Percentiles rank a stretch among this genome's conserved stretches.
Conservation (phyloP, 495 filamentous ascomycete genomes). For the Aspergillus campestris region DNA sequence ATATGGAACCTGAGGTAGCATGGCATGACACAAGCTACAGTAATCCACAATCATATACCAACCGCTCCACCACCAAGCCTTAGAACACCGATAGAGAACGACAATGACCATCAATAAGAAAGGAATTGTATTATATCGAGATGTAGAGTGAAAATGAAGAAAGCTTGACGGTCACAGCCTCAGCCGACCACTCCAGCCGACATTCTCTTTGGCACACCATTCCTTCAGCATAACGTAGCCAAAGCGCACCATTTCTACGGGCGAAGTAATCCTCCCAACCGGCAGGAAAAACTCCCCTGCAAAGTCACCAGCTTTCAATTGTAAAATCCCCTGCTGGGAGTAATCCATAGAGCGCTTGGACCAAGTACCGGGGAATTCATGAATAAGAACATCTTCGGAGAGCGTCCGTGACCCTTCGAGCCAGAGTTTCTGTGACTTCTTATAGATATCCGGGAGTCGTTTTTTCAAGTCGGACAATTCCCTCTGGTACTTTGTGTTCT, state of each 20-base stretch:
- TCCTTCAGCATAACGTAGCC: constrained; percentile 36
- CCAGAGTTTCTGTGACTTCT: constrained; percentile 38
- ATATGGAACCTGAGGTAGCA: no score
- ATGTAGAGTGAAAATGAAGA: not conserved
- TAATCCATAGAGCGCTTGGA: constrained; percentile 28
- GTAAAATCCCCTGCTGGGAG: constrained; percentile 28
- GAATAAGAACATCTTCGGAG: constrained; percentile 32
- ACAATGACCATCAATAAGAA: not conserved
- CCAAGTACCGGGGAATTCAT: constrained; percentile 42
- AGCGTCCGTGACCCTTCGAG: constrained; percentile 34
- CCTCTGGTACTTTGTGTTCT: constrained; percentile 27
- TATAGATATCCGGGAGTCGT: constrained; percentile 32
- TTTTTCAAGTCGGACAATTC: constrained; percentile 34
- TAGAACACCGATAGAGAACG: no score
- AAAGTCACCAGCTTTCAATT: constrained; percentile 32
- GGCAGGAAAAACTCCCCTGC: constrained; percentile 36
- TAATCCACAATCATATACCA: not conserved
- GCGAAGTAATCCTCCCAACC: constrained; percentile 29
- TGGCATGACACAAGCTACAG: no score
- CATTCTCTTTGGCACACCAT: constrained; percentile 36
- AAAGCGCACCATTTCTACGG: constrained; percentile 41
- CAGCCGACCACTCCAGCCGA: constrained; percentile 34
- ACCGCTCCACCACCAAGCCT: not conserved
- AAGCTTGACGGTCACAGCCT: constrained; percentile 14
- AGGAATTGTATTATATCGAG: not conserved